Percentiles rank a stretch among this genome's conserved stretches.
phyloP scores from a whole-genome alignment of 305 asterid species.

The Fraxinus nigra region DNA sequence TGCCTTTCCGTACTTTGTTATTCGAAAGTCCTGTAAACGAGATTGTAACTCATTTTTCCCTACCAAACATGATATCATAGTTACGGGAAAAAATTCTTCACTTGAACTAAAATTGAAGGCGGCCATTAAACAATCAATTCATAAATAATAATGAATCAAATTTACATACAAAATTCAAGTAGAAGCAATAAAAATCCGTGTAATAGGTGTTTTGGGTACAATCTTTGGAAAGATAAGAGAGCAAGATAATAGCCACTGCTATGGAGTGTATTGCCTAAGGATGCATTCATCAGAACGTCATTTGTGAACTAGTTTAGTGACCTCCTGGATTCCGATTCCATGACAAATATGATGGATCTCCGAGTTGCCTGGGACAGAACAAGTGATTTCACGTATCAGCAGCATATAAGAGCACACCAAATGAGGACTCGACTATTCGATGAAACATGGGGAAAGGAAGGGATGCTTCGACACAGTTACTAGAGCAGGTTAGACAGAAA shows the following conservation, averaged over 20 bases:
- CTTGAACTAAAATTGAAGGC: background rate
- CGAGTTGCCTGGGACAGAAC: conserved; percentile 72
- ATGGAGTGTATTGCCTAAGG: background rate
- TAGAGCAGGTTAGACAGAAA: background rate
- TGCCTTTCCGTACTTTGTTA: conserved; percentile 20
- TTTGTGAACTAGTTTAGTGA: conserved; percentile 30
- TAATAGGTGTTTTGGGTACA: background rate
- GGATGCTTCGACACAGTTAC: background rate
- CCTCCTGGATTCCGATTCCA: conserved; percentile 96
- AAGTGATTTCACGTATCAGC: background rate
- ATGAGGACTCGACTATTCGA: background rate
- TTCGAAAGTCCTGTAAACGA: background rate
- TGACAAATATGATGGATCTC: conserved; percentile 92
- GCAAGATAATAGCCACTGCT: background rate
- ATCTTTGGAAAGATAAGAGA: background rate
- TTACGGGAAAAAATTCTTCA: background rate
- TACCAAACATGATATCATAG: background rate
- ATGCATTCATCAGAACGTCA: background rate
- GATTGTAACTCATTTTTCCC: background rate
- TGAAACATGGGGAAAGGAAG: background rate
- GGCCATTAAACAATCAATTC: background rate
- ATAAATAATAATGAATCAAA: background rate
- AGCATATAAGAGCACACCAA: background rate
- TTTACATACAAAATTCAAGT: background rate
- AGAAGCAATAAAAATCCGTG: background rate